These are phyloP conservation scores for Dactylonectria estremocensis DNA, from an alignment of 2,329 filamentous ascomycete species.

Conservation along the genomic window DNA sequence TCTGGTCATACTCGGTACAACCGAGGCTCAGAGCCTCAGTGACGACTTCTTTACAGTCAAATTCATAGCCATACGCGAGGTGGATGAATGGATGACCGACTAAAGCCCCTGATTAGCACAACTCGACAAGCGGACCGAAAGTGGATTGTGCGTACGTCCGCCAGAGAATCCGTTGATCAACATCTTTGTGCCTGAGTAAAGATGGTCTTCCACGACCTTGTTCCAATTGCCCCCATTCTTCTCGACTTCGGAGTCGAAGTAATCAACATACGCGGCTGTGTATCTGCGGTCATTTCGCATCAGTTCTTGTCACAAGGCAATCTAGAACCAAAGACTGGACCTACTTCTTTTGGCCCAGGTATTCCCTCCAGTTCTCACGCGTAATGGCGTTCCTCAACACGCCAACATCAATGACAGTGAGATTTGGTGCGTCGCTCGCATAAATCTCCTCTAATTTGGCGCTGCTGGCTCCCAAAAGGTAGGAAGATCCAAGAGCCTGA, in stretches of 20 bases:
- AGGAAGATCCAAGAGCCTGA: constrained; percentile 14
- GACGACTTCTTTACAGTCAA: constrained; percentile 3
- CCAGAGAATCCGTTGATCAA: constrained; percentile 11
- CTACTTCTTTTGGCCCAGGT: constrained; percentile 7
- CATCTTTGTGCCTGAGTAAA: not conserved
- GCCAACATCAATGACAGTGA: not conserved
- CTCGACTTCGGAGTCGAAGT: constrained; percentile 7
- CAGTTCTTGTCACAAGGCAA: not conserved
- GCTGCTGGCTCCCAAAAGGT: constrained; percentile 3
- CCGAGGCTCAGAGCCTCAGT: constrained; percentile 7
- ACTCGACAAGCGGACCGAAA: not conserved
- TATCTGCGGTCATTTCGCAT: not conserved
- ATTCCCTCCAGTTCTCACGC: constrained; percentile 1
- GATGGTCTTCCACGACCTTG: constrained; percentile 6
- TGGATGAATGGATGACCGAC: constrained; percentile 20
- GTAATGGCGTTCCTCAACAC: constrained; percentile 4
- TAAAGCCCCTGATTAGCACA: not conserved
- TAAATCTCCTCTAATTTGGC: constrained; percentile 8
- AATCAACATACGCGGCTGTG: constrained; percentile 15
- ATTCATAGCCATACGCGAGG: constrained; percentile 15
- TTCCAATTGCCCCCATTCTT: constrained; percentile 2
- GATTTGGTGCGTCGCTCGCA: not conserved
- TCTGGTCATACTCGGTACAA: not conserved
- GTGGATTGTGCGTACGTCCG: not conserved
- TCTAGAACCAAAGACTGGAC: not conserved